Evolutionary conservation across 2,329 filamentous ascomycete genomes (phyloP), one percentile per base, ranked within the genome.

Genomic region (Dactylellina drechsleri): DNA sequence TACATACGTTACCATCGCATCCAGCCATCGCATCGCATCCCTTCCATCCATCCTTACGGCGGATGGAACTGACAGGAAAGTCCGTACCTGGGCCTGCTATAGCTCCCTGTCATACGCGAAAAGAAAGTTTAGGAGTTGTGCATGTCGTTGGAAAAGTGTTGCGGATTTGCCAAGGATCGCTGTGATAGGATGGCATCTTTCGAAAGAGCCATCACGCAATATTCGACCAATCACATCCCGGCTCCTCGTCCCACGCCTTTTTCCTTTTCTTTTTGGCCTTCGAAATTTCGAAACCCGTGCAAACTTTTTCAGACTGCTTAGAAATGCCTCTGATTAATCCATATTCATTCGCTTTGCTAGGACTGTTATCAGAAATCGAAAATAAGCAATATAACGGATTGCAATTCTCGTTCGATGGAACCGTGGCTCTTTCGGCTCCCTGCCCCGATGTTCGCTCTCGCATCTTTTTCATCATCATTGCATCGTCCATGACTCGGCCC

Each of bases 131-230:
- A 41, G 23, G 12, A 13, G 58, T 31, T 13, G 15, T 59, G 64
- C 26, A 26, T 74, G 70, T 67, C 50, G 61, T 43, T 36, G 20
- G 43, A 74, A 62, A 66, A 57, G 70, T 67, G 70, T 74, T 74
- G 70, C 54, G 36, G 49, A n/a, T 13, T 47, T 13, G 62, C 70
- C 70, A 67, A 74, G 59, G 18, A 47, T 40, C 23, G 18, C 50
- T 28, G 62, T 45, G 41, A 62, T 74, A 67, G 45, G 70, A 74
- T 74, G 70, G 70, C 62, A 67, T 47, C 31, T 66, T 74, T 23
- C 15, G 10, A 6, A 10, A 58, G 12, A 8, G 15, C 41, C 62
- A 74, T 74, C 70, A 74, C 70, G 70, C 70, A 57, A 74, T 74
- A 66, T 66, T 54, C 28, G 31, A 41, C 70, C 70, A 74, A 74